A percentile compares a stretch with the other conserved stretches of the same genome.
Conservation (phyloP, 2,329 filamentous ascomycete species). For the Bipolaris sorokiniana region DNA sequence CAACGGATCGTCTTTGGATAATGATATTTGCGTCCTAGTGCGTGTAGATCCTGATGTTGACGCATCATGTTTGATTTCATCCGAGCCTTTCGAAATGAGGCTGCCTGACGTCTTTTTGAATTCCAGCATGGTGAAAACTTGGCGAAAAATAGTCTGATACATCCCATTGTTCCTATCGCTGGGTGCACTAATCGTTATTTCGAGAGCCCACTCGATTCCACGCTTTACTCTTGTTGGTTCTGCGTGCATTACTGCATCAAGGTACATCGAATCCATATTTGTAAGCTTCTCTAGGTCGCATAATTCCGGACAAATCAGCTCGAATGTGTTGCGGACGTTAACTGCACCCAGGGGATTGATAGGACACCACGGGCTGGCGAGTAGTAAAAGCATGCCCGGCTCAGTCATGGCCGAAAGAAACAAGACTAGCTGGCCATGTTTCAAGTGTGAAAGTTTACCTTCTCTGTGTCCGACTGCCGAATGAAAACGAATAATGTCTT, state of each 20-base stretch:
- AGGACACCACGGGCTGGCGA: constrained; percentile 9
- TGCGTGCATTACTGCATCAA: constrained; percentile 4
- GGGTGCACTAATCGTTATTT: constrained; percentile 3
- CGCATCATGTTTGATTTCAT: background rate
- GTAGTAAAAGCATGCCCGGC: constrained; percentile 15
- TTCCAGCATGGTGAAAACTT: constrained; percentile 15
- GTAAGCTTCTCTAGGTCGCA: constrained; percentile 1
- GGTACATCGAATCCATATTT: background rate
- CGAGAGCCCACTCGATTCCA: constrained; percentile 12
- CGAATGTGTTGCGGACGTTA: constrained; percentile 15
- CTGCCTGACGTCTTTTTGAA: background rate
- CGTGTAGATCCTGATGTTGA: background rate
- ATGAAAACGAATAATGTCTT: constrained; percentile 7
- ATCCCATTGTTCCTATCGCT: background rate
- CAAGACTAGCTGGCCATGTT: constrained; percentile 2
- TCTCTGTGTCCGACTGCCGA: constrained; percentile 1
- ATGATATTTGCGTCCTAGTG: background rate
- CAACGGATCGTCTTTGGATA: constrained; percentile 4
- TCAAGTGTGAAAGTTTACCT: background rate
- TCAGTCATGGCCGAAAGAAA: constrained; percentile 14
- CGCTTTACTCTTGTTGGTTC: constrained; percentile 4
- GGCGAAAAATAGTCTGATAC: constrained; percentile 7
- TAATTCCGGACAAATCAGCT: constrained; percentile 9
- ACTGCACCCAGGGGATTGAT: constrained; percentile 14
- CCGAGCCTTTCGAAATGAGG: background rate